phyloP scores from a whole-genome alignment of 139 green algal species.

The Chlorella vulgaris region DNA sequence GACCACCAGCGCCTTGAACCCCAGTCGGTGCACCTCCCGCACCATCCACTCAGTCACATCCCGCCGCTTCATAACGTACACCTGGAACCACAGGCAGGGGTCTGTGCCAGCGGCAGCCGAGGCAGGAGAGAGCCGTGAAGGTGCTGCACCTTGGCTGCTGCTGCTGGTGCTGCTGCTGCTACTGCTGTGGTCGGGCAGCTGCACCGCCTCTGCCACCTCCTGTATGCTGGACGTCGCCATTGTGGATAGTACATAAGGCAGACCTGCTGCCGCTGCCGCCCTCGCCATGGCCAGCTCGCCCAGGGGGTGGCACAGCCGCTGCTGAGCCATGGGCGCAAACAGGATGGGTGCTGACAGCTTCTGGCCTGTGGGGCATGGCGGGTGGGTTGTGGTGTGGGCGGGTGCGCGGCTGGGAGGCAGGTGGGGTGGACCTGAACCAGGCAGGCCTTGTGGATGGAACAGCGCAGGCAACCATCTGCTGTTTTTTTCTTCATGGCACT shows the following conservation, averaged over 20 bases:
- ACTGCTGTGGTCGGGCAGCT: background rate
- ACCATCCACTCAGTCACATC: conserved; percentile 69
- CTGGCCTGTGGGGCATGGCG: conserved; percentile 45
- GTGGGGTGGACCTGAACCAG: too few relatives aligned
- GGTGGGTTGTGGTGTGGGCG: too few relatives aligned
- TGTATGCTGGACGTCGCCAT: conserved; percentile 68
- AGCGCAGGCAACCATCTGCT: too few relatives aligned
- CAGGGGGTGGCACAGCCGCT: conserved; percentile 74
- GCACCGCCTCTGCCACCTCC: conserved; percentile 29
- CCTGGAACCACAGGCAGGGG: conserved; percentile 75
- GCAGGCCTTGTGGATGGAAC: too few relatives aligned
- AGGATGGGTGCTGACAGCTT: conserved; percentile 66
- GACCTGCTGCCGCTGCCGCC: conserved; percentile 45
- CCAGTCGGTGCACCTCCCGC: conserved; percentile 60
- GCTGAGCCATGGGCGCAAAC: conserved; percentile 88
- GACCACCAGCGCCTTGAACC: conserved; percentile 83
- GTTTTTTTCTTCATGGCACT: too few relatives aligned
- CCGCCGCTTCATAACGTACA: conserved; percentile 67
- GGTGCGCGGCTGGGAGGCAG: background rate
- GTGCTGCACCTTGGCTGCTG: background rate
- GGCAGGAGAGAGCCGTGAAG: too few relatives aligned
- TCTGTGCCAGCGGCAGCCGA: too few relatives aligned
- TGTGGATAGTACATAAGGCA: conserved; percentile 73
- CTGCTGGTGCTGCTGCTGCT: background rate
- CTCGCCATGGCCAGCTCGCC: conserved; percentile 69